These are phyloP conservation scores for Candida easanensis DNA, from an alignment of 805 yeast species.

Conservation along the genomic window DNA sequence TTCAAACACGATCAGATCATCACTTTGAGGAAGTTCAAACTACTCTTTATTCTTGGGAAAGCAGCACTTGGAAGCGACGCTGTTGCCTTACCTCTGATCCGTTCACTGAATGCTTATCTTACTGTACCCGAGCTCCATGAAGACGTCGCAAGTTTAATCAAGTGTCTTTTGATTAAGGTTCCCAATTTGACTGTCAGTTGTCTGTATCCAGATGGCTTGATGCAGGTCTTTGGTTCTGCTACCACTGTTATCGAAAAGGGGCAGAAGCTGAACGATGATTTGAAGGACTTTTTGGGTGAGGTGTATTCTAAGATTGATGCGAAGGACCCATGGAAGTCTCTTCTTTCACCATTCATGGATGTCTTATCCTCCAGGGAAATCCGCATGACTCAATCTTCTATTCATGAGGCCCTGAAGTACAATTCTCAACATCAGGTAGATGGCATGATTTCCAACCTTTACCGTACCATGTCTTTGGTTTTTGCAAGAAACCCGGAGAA, in stretches of 20 bases:
- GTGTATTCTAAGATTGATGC: conserved; percentile 2
- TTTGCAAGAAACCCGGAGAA: conserved; percentile 10
- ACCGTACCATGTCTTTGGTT: conserved; percentile 16
- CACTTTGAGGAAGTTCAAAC: too few relatives aligned
- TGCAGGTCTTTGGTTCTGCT: conserved; percentile 22
- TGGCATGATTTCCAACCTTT: conserved; percentile 3
- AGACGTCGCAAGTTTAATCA: conserved; percentile 31
- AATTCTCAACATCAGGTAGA: conserved; percentile 5
- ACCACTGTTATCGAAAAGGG: conserved; percentile 6
- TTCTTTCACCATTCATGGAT: conserved; percentile 14
- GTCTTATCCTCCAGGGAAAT: conserved; percentile 3
- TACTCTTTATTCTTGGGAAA: conserved; percentile 32
- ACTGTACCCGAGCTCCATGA: conserved; percentile 13
- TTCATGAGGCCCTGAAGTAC: conserved; percentile 12
- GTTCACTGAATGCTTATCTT: conserved; percentile 18
- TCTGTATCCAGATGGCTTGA: conserved; percentile 16
- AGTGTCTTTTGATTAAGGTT: conserved; percentile 12
- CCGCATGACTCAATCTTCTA: conserved; percentile 3
- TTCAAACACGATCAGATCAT: conserved; percentile 26
- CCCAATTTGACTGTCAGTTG: conserved; percentile 1
- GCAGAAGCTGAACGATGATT: background rate
- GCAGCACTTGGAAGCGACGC: conserved; percentile 14
- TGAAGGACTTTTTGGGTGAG: conserved; percentile 1
- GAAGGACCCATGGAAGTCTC: conserved; percentile 13
- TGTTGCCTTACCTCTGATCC: conserved; percentile 23